Evolutionary conservation across 306 rosid genomes (phyloP), one percentile per base, ranked within the genome.

Genomic region (Pyrus betulifolia): DNA sequence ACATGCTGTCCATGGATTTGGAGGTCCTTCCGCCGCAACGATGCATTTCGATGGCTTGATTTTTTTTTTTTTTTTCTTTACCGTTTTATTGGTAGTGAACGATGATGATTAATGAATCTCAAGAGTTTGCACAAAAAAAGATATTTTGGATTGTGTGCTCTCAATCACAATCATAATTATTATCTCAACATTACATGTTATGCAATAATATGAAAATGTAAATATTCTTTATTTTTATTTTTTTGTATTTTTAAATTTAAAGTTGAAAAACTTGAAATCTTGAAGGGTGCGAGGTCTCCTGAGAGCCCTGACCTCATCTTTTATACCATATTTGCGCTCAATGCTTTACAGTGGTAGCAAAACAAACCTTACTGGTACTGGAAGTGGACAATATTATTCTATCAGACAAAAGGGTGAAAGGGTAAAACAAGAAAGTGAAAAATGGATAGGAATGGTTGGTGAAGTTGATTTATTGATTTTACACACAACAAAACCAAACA

Each of bases 321-420:
- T 69, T 75, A 81, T 82, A 40, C 79, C 64, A 82, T 79, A 71
- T 71, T 79, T 66, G 84, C 75, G 74, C 4, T 71, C 49, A 78
- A 72, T 49, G 73, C 72, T 72, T 57, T 55, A 66, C 76, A 55
- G 70, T 80, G 77, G 77, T 79, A 76, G 81, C 82, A 74, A 82
- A 82, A 86, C 84, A 85, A 80, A 82, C 78, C 52, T 82, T 80
- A n/a, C 87, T 82, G 80, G 69, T 84, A 82, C 85, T 82, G 80
- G 69, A 86, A 82, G 75, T 19, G 49, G 49, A 65, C 69, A 0
- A 5, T 35, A 76, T 79, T 60, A 83, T 52, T 65, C 54, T n/a
- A 71, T 66, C 68, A 12, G 70, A 45, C 65, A 70, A 71, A 45
- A 5, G 65, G 11, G 72, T 15, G 55, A 49, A 55, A 78, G 49